Evolutionary conservation across 2,329 filamentous ascomycete species (phyloP), one percentile per base, ranked within the genome.

Genomic region (Colletotrichum tanaceti): DNA sequence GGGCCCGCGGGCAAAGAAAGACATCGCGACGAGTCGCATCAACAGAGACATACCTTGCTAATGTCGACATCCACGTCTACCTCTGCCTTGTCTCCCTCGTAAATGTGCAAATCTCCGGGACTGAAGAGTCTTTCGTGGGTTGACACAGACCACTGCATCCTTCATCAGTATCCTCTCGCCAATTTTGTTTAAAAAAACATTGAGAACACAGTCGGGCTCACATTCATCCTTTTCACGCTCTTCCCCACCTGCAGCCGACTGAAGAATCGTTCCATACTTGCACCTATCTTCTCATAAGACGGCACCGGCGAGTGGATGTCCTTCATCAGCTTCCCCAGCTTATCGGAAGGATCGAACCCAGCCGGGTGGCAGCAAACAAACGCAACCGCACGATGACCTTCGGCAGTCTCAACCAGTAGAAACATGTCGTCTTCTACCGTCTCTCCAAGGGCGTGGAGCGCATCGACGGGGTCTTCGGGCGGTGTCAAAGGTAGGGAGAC

Each of bases 341-440:
- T 88, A 2, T 74, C 54, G 0, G 81, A 78, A 0, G 86, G 84
- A 54, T 87, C 82, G 55, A 87, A 88, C 0, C 85, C 86, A 0
- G 82, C 77, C 0, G 86, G 84, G 59, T 84, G 84, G 70, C 84
- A 87, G 75, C 83, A 86, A 28, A 86, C 70, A 46, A 86, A 87
- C 0, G 85, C 86, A 1, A 82, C 78, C 1, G 78, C 77, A 4
- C 78, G 73, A 64, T 87, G 85, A 1, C 83, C 79, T 2, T 77
- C 72, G 0, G 77, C 74, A 7, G 80, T 82, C 55, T 81, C 79
- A 22, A 77, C 77, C 6, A 87, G 76, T 2, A 88, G 74, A 59
- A 88, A 86, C 22, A 88, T 71, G 70, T 88, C 86, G 61, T 88
- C 86, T 65, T 88, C 86, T 2, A 88, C 79, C 0, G 82, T 86